Conservation (phyloP, 371 early-diverging fungal genomes). For the Haplosporangium sp. region DNA sequence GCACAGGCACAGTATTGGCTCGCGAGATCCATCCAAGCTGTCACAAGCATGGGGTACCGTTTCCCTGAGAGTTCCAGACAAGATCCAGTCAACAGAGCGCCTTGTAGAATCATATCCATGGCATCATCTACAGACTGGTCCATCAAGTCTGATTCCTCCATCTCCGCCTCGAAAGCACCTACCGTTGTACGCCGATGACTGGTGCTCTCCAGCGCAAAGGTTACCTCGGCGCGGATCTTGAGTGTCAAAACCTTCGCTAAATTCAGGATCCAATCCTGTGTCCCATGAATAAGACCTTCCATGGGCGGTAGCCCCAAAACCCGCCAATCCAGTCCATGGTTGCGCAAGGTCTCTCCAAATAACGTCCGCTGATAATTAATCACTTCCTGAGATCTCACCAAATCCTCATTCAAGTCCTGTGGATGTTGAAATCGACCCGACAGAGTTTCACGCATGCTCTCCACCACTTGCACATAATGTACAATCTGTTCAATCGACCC, state of each 20-base stretch:
- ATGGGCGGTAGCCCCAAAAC: constrained; percentile 42
- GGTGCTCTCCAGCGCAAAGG: constrained; percentile 22
- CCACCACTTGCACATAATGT: constrained; percentile 48
- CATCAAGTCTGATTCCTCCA: constrained; percentile 30
- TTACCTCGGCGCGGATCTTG: constrained; percentile 43
- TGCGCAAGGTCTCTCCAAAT: constrained; percentile 41
- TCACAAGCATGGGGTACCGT: constrained; percentile 35
- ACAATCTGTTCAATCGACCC: constrained; percentile 40
- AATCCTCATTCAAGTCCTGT: constrained; percentile 34
- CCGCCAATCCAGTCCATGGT: constrained; percentile 36
- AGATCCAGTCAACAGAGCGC: constrained; percentile 29
- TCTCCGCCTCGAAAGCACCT: constrained; percentile 10
- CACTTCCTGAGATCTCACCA: constrained; percentile 41
- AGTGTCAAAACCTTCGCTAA: constrained; percentile 35
- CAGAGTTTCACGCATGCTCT: constrained; percentile 46
- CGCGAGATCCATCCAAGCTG: constrained; percentile 42
- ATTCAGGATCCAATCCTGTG: constrained; percentile 49
- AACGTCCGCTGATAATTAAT: constrained; percentile 45
- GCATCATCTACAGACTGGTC: constrained; percentile 20
- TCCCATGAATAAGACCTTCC: constrained; percentile 37
- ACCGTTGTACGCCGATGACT: constrained; percentile 1
- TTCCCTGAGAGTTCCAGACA: constrained; percentile 42
- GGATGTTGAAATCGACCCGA: constrained; percentile 42
- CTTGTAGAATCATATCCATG: constrained; percentile 43
- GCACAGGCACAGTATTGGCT: constrained; percentile 34